Conservation (phyloP, 2,329 filamentous ascomycete species). For the Apiospora arundinis region DNA sequence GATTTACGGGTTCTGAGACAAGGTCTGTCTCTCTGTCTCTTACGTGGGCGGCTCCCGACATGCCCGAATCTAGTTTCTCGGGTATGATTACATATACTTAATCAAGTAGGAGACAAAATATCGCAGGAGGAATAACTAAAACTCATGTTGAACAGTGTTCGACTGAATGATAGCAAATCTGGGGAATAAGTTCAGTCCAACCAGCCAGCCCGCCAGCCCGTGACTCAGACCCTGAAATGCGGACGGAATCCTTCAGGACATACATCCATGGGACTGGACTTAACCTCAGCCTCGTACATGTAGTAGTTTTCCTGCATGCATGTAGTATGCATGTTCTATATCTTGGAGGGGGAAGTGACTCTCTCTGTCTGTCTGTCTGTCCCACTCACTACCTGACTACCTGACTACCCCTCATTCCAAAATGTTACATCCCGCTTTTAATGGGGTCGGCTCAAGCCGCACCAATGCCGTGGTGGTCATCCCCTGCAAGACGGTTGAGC, state of each 20-base stretch:
- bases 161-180: background rate
- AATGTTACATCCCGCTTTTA: constrained; percentile 10
- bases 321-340: background rate
- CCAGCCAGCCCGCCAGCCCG: background rate
- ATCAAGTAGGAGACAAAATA: background rate
- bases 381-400: background rate
- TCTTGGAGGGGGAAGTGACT: background rate
- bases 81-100: background rate
- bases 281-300: background rate
- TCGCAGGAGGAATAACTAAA: too few relatives aligned
- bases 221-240: constrained; percentile 9
- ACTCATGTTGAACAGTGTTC: background rate
- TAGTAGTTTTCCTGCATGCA: background rate
- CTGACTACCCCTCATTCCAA: constrained; percentile 9
- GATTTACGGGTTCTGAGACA: background rate
- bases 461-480: background rate
- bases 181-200: constrained; percentile 2
- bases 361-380: background rate
- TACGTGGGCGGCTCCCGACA: background rate
- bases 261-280: background rate
- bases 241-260: background rate
- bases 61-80: background rate
- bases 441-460: constrained; percentile 14
- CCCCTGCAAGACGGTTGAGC: constrained; percentile 9
- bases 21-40: too few relatives aligned